Evolutionary conservation across 306 rosid genomes (phyloP).

Genomic region (Gillenia trifoliata): DNA sequence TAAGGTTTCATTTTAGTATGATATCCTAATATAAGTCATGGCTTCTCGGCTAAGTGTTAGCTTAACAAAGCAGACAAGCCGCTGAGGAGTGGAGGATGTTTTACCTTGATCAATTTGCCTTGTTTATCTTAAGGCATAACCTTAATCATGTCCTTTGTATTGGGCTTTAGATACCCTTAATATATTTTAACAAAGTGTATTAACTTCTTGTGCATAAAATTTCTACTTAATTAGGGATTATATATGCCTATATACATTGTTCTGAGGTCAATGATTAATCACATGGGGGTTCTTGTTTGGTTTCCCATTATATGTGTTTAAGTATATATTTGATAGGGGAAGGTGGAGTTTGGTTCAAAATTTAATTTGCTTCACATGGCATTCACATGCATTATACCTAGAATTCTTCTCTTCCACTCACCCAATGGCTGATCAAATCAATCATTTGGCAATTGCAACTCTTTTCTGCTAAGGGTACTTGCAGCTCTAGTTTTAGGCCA

Average conservation of each 20-base stretch:
- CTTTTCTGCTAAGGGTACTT: neutral
- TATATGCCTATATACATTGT: slow-evolving; percentile 10
- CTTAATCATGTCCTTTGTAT: neutral
- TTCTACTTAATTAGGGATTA: slow-evolving; percentile 6
- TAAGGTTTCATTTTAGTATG: neutral
- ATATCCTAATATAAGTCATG: neutral
- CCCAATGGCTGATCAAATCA: slow-evolving; percentile 30
- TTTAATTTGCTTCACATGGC: slow-evolving; percentile 75
- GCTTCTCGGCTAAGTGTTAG: neutral
- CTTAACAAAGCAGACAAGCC: neutral
- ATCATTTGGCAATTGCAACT: slow-evolving; percentile 34
- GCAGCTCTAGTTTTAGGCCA: neutral
- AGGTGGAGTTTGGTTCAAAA: slow-evolving; percentile 31
- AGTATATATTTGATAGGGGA: slow-evolving; percentile 16
- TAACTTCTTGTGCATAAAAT: slow-evolving; percentile 5
- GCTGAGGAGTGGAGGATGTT: neutral
- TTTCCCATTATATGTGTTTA: slow-evolving; percentile 6
- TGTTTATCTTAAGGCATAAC: neutral
- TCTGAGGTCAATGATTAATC: slow-evolving; percentile 49
- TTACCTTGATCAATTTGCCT: neutral
- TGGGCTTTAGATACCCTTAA: neutral
- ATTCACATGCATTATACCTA: slow-evolving; percentile 50
- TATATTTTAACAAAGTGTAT: slow-evolving; percentile 1
- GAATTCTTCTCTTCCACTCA: slow-evolving; percentile 35
- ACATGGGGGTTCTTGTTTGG: slow-evolving; percentile 55